Base-by-base conservation (phyloP, 108 stramenopile species). In the Skeletonema grethae region DNA sequence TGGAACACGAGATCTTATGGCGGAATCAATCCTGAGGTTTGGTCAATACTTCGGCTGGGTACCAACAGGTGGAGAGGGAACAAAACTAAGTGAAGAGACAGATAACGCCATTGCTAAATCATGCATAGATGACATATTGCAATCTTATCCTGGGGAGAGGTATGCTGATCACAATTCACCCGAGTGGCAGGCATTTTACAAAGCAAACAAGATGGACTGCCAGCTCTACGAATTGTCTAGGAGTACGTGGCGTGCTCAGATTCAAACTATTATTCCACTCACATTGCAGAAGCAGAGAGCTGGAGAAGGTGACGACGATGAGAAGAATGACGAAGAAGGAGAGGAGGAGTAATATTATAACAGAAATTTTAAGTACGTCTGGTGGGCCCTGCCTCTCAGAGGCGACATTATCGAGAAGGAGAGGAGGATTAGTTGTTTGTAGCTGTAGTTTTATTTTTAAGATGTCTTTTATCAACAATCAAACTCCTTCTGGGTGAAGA, bases 201-300 rank as follows among this genome's bases (percentile, higher is more conserved):
- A 80, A 50, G 25, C 61, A 35, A 85, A 83, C 59, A 62, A 32
- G 28, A 62, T 72, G 35, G 84, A 85, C 41, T 82, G 82, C 28
- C 73, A 85, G 57, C 57, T 85, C 58, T 85, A 83, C 59, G 84
- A 85, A 22, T 36, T 83, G 35, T 73, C 82, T 9, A 65, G 78
- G 43, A 74, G 72, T 46, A 75, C 82, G 30, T 85, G 84, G 84
- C 75, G 84, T 31, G 82, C 78, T 28, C 84, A 85, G 57, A 85
- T 83, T 18, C 84, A 85, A 48, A 85, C 84, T 7, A 72, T 83
- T 18, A 76, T 85, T 61, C 82, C 84, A 4, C 74, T 73, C 48
- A 59, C 64, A 36, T 24, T 80, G 60, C 84, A 85, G 55, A 69
- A 70, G 65, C 12, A 46, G 28, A 55, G 84, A 59, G 74, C 69